phyloP scores from a whole-genome alignment of 1,284 basidiomycete genomes.

The Stygiomarasmius scandens region DNA sequence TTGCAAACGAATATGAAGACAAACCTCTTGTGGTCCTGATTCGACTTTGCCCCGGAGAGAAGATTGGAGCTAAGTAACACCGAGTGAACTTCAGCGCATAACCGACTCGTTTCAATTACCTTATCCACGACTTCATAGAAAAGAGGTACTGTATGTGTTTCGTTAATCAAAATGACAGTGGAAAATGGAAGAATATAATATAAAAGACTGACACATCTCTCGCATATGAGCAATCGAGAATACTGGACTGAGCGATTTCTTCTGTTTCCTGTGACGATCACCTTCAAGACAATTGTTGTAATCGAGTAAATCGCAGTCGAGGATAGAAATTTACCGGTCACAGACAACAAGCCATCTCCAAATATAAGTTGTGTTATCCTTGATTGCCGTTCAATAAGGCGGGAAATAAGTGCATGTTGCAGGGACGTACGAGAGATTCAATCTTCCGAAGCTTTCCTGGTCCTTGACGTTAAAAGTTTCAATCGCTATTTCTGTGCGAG shows the following conservation, averaged over 20 bases:
- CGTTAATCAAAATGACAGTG: not conserved
- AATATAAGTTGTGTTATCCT: not conserved
- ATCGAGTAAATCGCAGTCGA: not conserved
- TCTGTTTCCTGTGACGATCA: conserved; percentile 35
- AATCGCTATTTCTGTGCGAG: not conserved
- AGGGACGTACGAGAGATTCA: not conserved
- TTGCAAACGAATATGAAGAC: too few species aligned
- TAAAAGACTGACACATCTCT: conserved; percentile 18
- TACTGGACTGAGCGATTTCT: conserved; percentile 40
- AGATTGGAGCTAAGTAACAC: not conserved
- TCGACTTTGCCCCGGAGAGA: not conserved
- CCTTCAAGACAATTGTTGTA: conserved; percentile 21
- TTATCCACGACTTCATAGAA: conserved; percentile 6
- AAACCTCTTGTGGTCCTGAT: not conserved
- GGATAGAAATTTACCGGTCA: not conserved
- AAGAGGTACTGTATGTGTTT: not conserved
- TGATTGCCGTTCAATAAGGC: not conserved
- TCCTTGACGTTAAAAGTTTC: not conserved
- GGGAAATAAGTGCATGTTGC: not conserved
- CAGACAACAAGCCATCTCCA: not conserved
- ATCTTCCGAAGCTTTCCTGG: not conserved
- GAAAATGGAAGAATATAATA: not conserved
- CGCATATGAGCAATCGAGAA: conserved; percentile 40
- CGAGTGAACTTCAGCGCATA: too few species aligned
- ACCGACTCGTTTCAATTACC: not conserved